Conservation (phyloP, 2,329 filamentous ascomycete genomes). For the Dactylellina sp. region DNA sequence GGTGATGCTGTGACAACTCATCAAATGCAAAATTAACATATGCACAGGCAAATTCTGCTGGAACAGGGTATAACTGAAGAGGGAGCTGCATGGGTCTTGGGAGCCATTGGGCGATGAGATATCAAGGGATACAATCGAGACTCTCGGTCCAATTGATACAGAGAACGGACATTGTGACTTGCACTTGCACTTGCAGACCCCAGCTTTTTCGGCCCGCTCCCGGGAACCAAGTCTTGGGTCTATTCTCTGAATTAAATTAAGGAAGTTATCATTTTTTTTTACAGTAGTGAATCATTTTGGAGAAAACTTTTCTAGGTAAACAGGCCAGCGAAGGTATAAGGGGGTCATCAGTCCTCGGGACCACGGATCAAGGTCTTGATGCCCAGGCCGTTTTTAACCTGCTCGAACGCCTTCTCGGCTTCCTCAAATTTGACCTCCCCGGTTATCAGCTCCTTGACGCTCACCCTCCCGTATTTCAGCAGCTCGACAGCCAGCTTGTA, state of each 20-base stretch:
- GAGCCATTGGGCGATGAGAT: slow-evolving; percentile 36
- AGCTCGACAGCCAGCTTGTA: slow-evolving; percentile 86
- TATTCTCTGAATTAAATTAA: neutral
- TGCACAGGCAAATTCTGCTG: slow-evolving; percentile 43
- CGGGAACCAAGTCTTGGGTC: slow-evolving; percentile 38
- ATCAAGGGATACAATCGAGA: slow-evolving; percentile 33
- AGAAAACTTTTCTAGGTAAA: slow-evolving; percentile 1
- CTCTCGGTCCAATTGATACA: slow-evolving; percentile 40
- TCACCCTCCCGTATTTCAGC: slow-evolving; percentile 76
- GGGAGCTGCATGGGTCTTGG: slow-evolving; percentile 43
- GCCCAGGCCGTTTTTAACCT: slow-evolving; percentile 84
- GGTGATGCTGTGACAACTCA: slow-evolving; percentile 57
- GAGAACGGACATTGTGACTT: slow-evolving; percentile 37
- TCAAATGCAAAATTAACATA: slow-evolving; percentile 56
- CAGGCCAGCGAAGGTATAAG: slow-evolving; percentile 1
- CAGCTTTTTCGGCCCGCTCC: slow-evolving; percentile 54
- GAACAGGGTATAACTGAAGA: slow-evolving; percentile 47
- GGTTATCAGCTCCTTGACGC: slow-evolving; percentile 82
- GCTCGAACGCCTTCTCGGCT: slow-evolving; percentile 86
- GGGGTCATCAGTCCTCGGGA: slow-evolving; percentile 68
- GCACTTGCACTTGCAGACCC: slow-evolving; percentile 46
- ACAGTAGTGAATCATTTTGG: neutral
- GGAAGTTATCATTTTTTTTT: too few relatives aligned
- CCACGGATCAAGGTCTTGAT: slow-evolving; percentile 77
- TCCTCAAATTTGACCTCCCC: slow-evolving; percentile 80